Percentiles rank a stretch among this genome's conserved stretches.
Conservation (phyloP, 2,329 filamentous ascomycete species). For the Penicillium aurantiogriseum region DNA sequence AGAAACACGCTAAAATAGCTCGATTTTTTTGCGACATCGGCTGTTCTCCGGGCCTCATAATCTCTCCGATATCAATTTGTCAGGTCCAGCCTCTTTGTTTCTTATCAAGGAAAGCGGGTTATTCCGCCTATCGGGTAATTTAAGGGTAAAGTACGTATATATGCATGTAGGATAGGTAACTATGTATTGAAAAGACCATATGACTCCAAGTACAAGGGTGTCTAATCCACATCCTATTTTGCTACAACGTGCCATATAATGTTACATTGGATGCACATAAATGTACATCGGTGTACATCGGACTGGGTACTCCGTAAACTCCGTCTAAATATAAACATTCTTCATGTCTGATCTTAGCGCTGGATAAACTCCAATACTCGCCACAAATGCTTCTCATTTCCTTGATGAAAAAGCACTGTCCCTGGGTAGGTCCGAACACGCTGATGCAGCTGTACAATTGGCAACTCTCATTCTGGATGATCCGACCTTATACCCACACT, state of each 20-base stretch:
- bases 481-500: slow-evolving; percentile 3
- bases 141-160: background rate
- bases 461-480: slow-evolving; percentile 4
- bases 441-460: slow-evolving; percentile 3
- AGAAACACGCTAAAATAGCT: slow-evolving; percentile 13
- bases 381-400: background rate
- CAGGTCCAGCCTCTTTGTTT: background rate
- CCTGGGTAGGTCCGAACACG: slow-evolving; percentile 6
- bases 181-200: background rate
- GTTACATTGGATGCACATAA: background rate
- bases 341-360: slow-evolving; percentile 4
- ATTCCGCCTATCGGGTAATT: background rate
- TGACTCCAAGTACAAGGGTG: background rate
- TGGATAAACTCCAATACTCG: background rate
- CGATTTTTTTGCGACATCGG: slow-evolving; percentile 13
- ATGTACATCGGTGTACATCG: background rate
- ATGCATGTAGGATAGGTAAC: too few relatives aligned
- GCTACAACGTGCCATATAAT: background rate
- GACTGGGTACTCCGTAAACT: background rate
- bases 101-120: background rate
- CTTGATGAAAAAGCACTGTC: slow-evolving; percentile 4
- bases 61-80: slow-evolving; percentile 8
- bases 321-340: background rate
- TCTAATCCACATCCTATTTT: background rate
- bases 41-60: slow-evolving; percentile 18